Percentiles rank a stretch among this genome's conserved stretches.
Evolutionary conservation across 768 basidiomycete species (phyloP).

Genomic region (Hysterangium stoloniferum): DNA sequence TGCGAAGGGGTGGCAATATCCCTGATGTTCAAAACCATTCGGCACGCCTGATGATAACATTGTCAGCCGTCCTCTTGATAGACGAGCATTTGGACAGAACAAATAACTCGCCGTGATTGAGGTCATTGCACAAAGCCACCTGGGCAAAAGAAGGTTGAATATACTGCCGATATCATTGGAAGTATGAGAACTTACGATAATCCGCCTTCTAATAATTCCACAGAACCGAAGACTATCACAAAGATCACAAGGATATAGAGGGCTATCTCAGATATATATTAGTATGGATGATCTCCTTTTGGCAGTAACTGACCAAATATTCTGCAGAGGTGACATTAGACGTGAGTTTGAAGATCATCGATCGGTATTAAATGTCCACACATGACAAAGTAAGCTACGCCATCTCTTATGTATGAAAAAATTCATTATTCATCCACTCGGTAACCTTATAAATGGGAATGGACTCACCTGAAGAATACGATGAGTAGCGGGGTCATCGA

Average conservation of each 20-base stretch:
- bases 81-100: background rate
- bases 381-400: background rate
- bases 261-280: too few species aligned
- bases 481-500: background rate
- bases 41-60: background rate
- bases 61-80: background rate
- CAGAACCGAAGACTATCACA: background rate
- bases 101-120: background rate
- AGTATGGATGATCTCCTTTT: too few species aligned
- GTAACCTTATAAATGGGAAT: too few species aligned
- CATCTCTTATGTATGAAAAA: background rate
- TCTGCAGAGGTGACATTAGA: too few species aligned
- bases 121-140: background rate
- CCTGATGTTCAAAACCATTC: background rate
- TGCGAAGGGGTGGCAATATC: background rate
- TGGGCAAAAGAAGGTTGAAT: background rate
- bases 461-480: background rate
- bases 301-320: too few species aligned
- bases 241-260: background rate
- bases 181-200: background rate
- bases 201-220: background rate
- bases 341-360: too few species aligned
- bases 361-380: background rate
- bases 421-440: too few species aligned
- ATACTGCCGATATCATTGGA: background rate